Percentiles rank a stretch among this genome's conserved stretches.
These are phyloP conservation scores for Allomyces arbusculus DNA, from an alignment of 192 early-diverging fungal genomes.

Conservation along the genomic window DNA sequence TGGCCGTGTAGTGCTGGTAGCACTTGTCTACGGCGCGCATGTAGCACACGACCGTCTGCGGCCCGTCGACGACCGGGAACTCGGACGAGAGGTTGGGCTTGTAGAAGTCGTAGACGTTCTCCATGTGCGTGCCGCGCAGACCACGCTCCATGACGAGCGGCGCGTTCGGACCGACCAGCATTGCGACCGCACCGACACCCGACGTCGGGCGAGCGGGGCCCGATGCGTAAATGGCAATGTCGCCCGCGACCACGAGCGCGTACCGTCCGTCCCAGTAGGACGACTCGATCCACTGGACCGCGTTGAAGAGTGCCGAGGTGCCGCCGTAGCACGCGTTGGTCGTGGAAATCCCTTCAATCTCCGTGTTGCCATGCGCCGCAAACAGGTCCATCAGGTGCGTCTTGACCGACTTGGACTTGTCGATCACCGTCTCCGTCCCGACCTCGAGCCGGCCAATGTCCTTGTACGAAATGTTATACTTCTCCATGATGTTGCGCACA, in stretches of 20 bases:
- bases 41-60: slow-evolving; percentile 81
- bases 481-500: slow-evolving; percentile 79
- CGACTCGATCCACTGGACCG: slow-evolving; percentile 92
- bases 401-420: slow-evolving; percentile 98
- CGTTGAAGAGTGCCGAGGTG: slow-evolving; percentile 86
- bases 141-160: slow-evolving; percentile 80
- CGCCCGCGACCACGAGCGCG: slow-evolving; percentile 74
- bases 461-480: slow-evolving; percentile 65
- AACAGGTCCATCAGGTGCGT: slow-evolving; percentile 92
- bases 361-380: slow-evolving; percentile 67
- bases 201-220: slow-evolving; percentile 85
- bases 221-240: slow-evolving; percentile 87
- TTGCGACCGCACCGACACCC: slow-evolving; percentile 76
- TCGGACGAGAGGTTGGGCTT: slow-evolving; percentile 95
- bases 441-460: slow-evolving; percentile 89
- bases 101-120: slow-evolving; percentile 97
- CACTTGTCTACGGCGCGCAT: slow-evolving; percentile 71
- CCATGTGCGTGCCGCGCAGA: slow-evolving; percentile 80
- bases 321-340: slow-evolving; percentile 99
- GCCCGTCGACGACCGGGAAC: slow-evolving; percentile 93
- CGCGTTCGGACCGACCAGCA: slow-evolving; percentile 81
- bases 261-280: slow-evolving; percentile 84
- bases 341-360: slow-evolving; percentile 91
- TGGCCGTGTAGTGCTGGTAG: slow-evolving; percentile 65
- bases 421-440: slow-evolving; percentile 96